Evolutionary conservation across 2,329 filamentous ascomycete species (phyloP), one percentile per base, ranked within the genome.

Genomic region (Taxawa tesnikishii): DNA sequence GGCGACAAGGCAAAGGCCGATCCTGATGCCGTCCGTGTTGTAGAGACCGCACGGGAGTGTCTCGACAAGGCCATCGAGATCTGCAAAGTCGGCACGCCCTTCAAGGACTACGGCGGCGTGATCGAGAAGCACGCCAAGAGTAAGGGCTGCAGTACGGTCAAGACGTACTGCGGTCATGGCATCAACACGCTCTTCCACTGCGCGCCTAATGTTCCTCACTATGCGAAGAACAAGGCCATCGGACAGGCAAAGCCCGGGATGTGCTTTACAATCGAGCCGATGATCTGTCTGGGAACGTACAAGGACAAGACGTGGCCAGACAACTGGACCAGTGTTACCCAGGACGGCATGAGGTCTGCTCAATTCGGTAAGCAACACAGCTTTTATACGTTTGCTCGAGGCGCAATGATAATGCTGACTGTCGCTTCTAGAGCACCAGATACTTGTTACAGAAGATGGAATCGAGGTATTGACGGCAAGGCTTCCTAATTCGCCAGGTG

Each of bases 231-330:
- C 63, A 98, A 96, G 72, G 84, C 88, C 0, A 81, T 94, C 1
- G 90, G 90, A 29, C 76, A 82, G 46, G 90, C 87, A 38, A 94
- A 94, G 63, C 79, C 83, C 1, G 90, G 90, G 33, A 94, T 96
- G 85, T 94, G 85, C 42, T 98, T 98, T 50, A 98, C 90, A 1
- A 98, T 98, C 39, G 90, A 98, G 62, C 90, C 90, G 11, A 98
- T 98, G 90, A 87, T 98, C 53, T 85, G 84, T 25, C 58, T 94
- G 34, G 90, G 90, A 37, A 87, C 83, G 39, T 83, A 94, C 58
- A 75, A 75, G 41, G 90, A 98, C 52, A 80, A 90, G 55, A 96
- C 85, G 1, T 98, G 90, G 90, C 90, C 90, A 1, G 90, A 98
- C 55, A 84, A 96, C 63, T 98, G 90, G 90, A 98, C 90, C 1